Evolutionary conservation across 2,329 filamentous ascomycete species (phyloP).

Genomic region (Sarocladiaceae sp.): DNA sequence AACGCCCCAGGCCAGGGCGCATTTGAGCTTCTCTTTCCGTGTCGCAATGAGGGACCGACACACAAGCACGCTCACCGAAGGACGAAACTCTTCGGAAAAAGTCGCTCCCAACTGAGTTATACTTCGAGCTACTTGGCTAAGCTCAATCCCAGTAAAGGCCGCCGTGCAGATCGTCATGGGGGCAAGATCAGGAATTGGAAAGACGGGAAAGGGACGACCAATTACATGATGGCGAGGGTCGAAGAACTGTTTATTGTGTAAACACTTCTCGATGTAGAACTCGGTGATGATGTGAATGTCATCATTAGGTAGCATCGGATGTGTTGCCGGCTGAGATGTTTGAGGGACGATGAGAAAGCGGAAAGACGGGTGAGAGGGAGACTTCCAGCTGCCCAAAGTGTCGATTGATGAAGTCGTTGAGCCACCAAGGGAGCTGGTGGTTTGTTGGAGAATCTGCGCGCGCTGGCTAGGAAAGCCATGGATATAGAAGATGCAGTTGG

Average conservation of each 20-base stretch:
- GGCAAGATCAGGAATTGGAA: slow-evolving; percentile 66
- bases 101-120: slow-evolving; percentile 72
- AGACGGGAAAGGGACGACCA: slow-evolving; percentile 69
- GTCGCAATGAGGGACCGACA: slow-evolving; percentile 57
- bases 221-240: slow-evolving; percentile 67
- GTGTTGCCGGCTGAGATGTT: slow-evolving; percentile 38
- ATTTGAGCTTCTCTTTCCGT: slow-evolving; percentile 71
- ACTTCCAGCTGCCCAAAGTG: slow-evolving; percentile 29
- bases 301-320: slow-evolving; percentile 33
- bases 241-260: slow-evolving; percentile 70
- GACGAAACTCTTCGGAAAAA: slow-evolving; percentile 74
- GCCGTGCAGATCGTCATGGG: slow-evolving; percentile 73
- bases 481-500: slow-evolving; percentile 54
- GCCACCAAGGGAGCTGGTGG: slow-evolving; percentile 45
- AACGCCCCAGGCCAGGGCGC: slow-evolving; percentile 70
- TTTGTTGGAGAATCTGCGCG: slow-evolving; percentile 42
- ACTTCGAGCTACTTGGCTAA: slow-evolving; percentile 77
- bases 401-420: slow-evolving; percentile 37
- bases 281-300: slow-evolving; percentile 65
- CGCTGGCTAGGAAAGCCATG: slow-evolving; percentile 54
- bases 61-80: slow-evolving; percentile 72
- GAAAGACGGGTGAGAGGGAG: slow-evolving; percentile 24
- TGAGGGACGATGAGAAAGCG: slow-evolving; percentile 55
- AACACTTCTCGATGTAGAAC: slow-evolving; percentile 88
- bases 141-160: slow-evolving; percentile 77